Base-by-base conservation (phyloP, 805 yeast species). In the Kodamaea hsintzibuensis region DNA sequence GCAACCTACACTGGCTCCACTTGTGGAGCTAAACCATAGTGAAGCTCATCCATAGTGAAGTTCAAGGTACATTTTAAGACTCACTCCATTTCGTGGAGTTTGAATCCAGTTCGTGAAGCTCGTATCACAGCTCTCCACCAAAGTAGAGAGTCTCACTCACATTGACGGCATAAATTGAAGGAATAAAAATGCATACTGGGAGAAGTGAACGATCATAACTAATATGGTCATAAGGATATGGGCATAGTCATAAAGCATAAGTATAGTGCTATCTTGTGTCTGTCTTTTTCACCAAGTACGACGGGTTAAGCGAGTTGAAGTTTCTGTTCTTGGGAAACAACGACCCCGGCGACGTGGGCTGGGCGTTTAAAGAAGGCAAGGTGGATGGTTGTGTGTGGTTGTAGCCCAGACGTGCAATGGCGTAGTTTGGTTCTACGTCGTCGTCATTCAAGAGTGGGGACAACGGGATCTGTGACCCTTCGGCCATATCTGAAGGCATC, bases 371-470 rank as follows among this genome's bases (percentile, higher is more conserved):
- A 37, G 52, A 52, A 37, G 60, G 62, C 10, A 58, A 22, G 25
- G 25, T 38, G 2, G 57, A 16, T 18, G 47, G 35, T n/a, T 49
- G 49, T 10, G 59, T 39, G 22, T 58, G 51, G 42, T 47, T 53
- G 44, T 57, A 57, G 42, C 42, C 42, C 42, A 38, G 42, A 13
- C 44, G 44, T n/a, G 44, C 44, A 13, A 40, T 40, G n/a, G 44
- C 44, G 25, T 40, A 40, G 25, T 40, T 40, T 5, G 44, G 44
- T 19, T 67, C 71, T 2, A 57, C 48, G 18, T 65, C 70, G 8
- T 59, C 51, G 46, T 66, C 72, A 49, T 69, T 69, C 14, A 69
- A 54, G 14, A 69, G 56, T 12, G 72, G 72, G 16, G 70, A 66
- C 27, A 69, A 59, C 3, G 73, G 72, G 18, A 69, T 69, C n/a